A percentile compares a stretch with the other conserved stretches of the same genome.
Conservation (phyloP, 106 monocot genomes). For the Phalaenopsis aphrodite region DNA sequence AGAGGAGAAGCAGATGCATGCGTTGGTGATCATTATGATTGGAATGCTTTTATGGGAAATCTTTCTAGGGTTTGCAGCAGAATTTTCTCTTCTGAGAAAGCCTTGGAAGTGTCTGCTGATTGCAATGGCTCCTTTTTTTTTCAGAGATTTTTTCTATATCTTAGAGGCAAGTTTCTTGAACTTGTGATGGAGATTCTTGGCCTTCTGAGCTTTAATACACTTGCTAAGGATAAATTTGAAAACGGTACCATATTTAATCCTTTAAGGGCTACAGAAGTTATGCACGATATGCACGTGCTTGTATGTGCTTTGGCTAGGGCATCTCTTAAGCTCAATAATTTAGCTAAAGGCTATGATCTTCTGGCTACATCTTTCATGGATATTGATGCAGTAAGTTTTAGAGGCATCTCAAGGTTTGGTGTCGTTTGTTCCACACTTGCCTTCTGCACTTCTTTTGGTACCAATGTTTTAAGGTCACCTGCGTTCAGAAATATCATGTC, state of each 20-base stretch:
- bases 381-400: constrained; percentile 48
- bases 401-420: constrained; percentile 47
- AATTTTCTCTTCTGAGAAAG: constrained; percentile 49
- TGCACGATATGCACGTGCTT: constrained; percentile 13
- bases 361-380: constrained; percentile 68
- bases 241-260: neutral
- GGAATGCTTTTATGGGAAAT: constrained; percentile 29
- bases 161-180: constrained; percentile 59
- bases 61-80: constrained; percentile 39
- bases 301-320: constrained; percentile 18
- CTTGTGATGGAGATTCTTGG: constrained; percentile 34
- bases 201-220: constrained; percentile 19
- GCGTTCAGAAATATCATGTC: constrained; percentile 5
- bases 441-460: constrained; percentile 53
- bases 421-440: constrained; percentile 72
- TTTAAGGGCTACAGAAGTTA: neutral
- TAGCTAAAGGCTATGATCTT: constrained; percentile 79
- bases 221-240: constrained; percentile 8
- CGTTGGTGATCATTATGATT: constrained; percentile 10
- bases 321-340: constrained; percentile 29
- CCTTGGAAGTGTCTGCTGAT: constrained; percentile 24
- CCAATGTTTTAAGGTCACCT: constrained; percentile 22
- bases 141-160: constrained; percentile 75
- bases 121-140: constrained; percentile 36
- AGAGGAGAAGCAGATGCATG: constrained; percentile 13